Percentiles rank a stretch among this genome's conserved stretches.
These are phyloP conservation scores for Flaveria bidentis DNA, from an alignment of 129 eudicot species.

Conservation along the genomic window DNA sequence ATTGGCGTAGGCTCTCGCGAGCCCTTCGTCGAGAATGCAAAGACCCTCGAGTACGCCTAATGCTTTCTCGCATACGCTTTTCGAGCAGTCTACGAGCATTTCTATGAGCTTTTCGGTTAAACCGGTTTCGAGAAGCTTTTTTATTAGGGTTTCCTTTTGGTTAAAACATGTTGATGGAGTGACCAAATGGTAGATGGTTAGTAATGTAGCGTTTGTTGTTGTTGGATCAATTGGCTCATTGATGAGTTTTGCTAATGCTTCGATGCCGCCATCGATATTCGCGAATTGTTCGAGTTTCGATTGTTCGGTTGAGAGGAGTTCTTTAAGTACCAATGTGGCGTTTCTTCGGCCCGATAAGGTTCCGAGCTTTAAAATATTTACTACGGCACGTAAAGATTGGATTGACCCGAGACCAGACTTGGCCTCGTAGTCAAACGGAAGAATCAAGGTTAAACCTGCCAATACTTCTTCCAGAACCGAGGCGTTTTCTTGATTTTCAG, in stretches of 20 bases:
- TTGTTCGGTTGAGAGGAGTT: constrained; percentile 40
- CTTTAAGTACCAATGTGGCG: constrained; percentile 41
- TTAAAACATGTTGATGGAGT: constrained; percentile 33
- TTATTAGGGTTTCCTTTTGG: constrained; percentile 28
- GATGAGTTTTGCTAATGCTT: constrained; percentile 47
- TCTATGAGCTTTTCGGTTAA: constrained; percentile 52
- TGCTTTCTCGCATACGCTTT: constrained; percentile 50
- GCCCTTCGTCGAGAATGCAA: constrained; percentile 48
- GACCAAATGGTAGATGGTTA: constrained; percentile 53
- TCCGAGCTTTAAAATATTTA: constrained; percentile 39
- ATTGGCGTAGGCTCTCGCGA: constrained; percentile 38
- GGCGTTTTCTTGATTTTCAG: constrained; percentile 31
- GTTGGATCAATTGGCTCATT: constrained; percentile 50
- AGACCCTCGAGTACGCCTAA: constrained; percentile 56
- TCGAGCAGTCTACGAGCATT: constrained; percentile 49
- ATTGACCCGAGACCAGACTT: constrained; percentile 38
- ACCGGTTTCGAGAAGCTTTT: constrained; percentile 39
- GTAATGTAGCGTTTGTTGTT: constrained; percentile 52
- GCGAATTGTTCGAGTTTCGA: constrained; percentile 24
- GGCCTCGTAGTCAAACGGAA: constrained; percentile 42
- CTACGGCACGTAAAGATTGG: constrained; percentile 37
- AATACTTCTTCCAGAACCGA: constrained; percentile 47
- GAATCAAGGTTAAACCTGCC: constrained; percentile 39
- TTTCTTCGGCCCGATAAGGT: constrained; percentile 45
- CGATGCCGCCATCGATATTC: constrained; percentile 42